phyloP scores from a whole-genome alignment of 2,329 filamentous ascomycete genomes.

The Fusarium protoensiforme region DNA sequence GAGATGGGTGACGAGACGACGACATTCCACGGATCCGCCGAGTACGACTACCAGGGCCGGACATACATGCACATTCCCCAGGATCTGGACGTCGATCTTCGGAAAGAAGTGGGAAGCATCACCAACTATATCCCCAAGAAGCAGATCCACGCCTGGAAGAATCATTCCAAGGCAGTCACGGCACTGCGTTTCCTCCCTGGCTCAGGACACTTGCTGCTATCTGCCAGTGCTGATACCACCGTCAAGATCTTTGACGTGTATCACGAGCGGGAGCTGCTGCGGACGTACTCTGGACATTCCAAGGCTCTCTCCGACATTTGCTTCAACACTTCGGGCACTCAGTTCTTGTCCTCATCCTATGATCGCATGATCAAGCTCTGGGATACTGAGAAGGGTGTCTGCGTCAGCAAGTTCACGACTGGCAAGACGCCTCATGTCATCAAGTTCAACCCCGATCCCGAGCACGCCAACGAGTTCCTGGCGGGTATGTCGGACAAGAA shows the following conservation, averaged over 20 bases:
- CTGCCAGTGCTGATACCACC: constrained; percentile 88
- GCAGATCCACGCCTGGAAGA: constrained; percentile 88
- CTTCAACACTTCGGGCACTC: constrained; percentile 84
- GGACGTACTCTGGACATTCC: constrained; percentile 90
- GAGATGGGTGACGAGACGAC: constrained; percentile 79
- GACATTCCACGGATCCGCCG: constrained; percentile 83
- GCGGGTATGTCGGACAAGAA: constrained; percentile 99
- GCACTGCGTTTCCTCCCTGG: constrained; percentile 89
- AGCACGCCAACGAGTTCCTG: constrained; percentile 87
- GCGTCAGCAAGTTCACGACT: constrained; percentile 87
- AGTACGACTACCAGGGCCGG: constrained; percentile 93
- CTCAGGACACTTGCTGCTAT: constrained; percentile 89
- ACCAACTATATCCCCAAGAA: constrained; percentile 98
- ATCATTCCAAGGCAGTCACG: constrained; percentile 85
- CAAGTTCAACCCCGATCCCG: constrained; percentile 86
- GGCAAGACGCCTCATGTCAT: constrained; percentile 96
- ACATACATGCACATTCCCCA: constrained; percentile 98
- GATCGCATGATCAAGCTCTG: constrained; percentile 97
- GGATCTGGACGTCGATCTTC: constrained; percentile 86
- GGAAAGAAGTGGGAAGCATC: constrained; percentile 80
- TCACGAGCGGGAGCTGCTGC: constrained; percentile 86
- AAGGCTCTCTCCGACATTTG: constrained; percentile 91
- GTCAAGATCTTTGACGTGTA: constrained; percentile 97
- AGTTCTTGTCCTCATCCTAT: constrained; percentile 91
- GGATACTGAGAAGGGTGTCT: constrained; percentile 96